Base-by-base conservation (phyloP, 2,329 filamentous ascomycete species). In the Fusarium succisae region DNA sequence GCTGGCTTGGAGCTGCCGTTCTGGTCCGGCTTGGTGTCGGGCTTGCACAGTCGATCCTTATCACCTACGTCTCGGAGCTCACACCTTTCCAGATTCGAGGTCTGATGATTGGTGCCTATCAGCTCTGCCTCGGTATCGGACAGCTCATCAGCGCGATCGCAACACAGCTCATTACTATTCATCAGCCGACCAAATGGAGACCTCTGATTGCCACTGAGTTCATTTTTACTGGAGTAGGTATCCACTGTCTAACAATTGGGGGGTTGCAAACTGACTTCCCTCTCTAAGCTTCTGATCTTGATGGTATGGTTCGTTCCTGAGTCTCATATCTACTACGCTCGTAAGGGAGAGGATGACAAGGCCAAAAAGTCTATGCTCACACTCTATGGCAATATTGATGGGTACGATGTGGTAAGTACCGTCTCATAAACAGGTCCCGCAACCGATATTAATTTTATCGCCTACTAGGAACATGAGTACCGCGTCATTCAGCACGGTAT, bases 31-130 rank as follows among this genome's bases (percentile, higher is more conserved):
- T 38, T 13, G 51, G 51, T 22, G 51, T 54, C 11, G 51, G 55
- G 10, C 55, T 68, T n/a, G 65, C 65, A 22, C 65, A 68, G 60
- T 68, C 61, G 4, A 58, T 65, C n/a, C 65, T 68, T 18, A 37
- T 68, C 20, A 66, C 61, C 13, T 68, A 68, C 8, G 65, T 68
- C n/a, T 68, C 65, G 5, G 65, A 65, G 32, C 45, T 68, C 6
- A 44, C 65, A 22, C 65, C 65, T n/a, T 68, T 68, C 45, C 61
- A 68, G 54, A 68, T 68, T 24, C 65, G 61, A 37, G 65, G 65
- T 20, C 43, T 68, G 11, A 68, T 68, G 65, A 68, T 68, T 22
- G 65, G 65, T 24, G 65, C 61, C 7, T 68, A 68, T 30, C 65
- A 68, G 12, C 61, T 68, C 11, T 65, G 28, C 10, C 55, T 58